These are phyloP conservation scores for Luzula sylvatica DNA, from an alignment of 176 grass and related monocot genomes.

Conservation along the genomic window DNA sequence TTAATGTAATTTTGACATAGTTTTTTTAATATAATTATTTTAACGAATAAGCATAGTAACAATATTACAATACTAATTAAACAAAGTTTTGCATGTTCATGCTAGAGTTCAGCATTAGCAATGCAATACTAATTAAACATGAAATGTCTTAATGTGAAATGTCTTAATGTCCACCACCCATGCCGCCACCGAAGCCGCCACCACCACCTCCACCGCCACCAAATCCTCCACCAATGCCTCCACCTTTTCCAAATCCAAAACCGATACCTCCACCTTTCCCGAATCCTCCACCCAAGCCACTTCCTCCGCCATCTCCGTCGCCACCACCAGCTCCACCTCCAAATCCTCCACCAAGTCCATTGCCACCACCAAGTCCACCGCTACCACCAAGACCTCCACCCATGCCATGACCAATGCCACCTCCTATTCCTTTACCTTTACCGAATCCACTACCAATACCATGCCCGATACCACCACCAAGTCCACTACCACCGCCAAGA, in stretches of 20 bases:
- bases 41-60: no score
- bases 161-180: background rate
- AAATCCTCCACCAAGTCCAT: background rate
- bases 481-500: slow-evolving; percentile 10
- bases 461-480: background rate
- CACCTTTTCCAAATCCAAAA: slow-evolving; percentile 7
- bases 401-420: background rate
- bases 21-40: no score
- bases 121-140: no score
- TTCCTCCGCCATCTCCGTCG: background rate
- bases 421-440: background rate
- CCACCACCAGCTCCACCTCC: background rate
- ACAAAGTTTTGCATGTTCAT: no score
- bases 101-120: no score
- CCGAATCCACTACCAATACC: background rate
- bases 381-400: slow-evolving; percentile 1
- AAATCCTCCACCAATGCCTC: slow-evolving; percentile 14
- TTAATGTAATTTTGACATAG: no score
- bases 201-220: slow-evolving; percentile 7
- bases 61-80: no score
- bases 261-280: slow-evolving; percentile 9
- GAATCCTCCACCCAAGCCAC: background rate
- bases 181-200: background rate
- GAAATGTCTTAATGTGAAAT: no score
- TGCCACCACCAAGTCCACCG: background rate